Base-by-base conservation (phyloP, 2,329 filamentous ascomycete genomes). In the Emmonsiellopsis sp. region DNA sequence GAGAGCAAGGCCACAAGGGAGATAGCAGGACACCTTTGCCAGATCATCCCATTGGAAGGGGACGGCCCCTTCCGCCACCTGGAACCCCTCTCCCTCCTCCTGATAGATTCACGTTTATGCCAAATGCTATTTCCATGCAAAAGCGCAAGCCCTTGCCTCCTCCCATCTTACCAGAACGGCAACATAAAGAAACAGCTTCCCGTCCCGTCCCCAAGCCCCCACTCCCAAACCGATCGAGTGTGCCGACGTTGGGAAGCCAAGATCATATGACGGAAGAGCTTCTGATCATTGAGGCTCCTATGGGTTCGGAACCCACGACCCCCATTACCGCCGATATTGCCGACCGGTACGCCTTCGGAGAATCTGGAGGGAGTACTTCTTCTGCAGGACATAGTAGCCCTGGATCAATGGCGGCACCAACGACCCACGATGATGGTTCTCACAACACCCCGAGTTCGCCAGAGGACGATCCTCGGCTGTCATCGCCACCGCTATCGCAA, bases 1-100 rank as follows among this genome's bases (percentile, higher is more conserved):
- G 60, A 32, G 68, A 75, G n/a, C 57, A 62, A 37, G 37, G 48
- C 13, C 72, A 65, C 35, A 66, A 65, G 2, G 70, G 73, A 10
- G 69, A 67, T 11, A 75, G 76, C 30, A 67, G 66, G 4, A 65
- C 67, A 47, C 60, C 65, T 37, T 81, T 56, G 67, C 82, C 70
- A 59, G 79, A 71, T 58, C 81, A 88, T 61, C 89, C 89, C 1
- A 89, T 94, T 74, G 90, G 90, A 1, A 80, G 89, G 40, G 89
- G 89, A 0, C 85, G 86, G 61, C 89, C 89, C 1, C 74, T 95
- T 15, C 89, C 89, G 46, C 89, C 89, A 7, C 87, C 86, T 2
- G 90, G 89, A 2, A 84, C 80, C 44, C 89, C 90, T 3, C 76
- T 95, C 1, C 89, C 90, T 1, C 81, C 76, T 42, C 85, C 85